Evolutionary conservation across 2,329 filamentous ascomycete genomes (phyloP), one percentile per base, ranked within the genome.

Genomic region (Dactylonectria macrodidyma): DNA sequence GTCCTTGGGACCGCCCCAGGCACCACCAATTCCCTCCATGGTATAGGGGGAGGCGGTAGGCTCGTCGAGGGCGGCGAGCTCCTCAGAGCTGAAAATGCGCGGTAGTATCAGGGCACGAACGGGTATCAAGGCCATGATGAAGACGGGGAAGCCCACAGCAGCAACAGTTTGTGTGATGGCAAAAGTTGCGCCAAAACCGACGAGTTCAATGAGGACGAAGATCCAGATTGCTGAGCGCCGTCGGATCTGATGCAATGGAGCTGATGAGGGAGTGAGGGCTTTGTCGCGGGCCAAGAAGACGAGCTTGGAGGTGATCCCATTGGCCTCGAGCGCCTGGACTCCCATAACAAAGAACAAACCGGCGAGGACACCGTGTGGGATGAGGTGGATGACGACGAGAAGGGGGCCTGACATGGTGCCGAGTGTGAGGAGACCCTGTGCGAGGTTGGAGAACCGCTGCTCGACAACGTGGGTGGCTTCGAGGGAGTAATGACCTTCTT

Each of bases 261-360:
- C 87, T 1, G 81, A 82, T 0, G 84, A 76, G 3, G 87, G 84
- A 0, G 91, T 93, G n/a, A 95, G 84, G 5, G 84, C 78, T 55
- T 79, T 83, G 80, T 95, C 93, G 69, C 89, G 87, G 1, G 85
- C 81, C 1, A 95, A 85, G 78, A 93, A 95, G 24, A 94, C 78
- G 9, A 95, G 78, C 80, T 95, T 95, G 68, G 86, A 82, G 0
- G 92, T 95, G 77, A 95, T 93, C 24, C 93, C 93, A 77, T 95
- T 95, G 26, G 83, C 91, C 76, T 91, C 87, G 36, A 95, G 88
- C 3, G 93, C 93, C 81, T 95, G 92, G 67, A 93, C 86, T 48
- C 93, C 93, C 93, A 95, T 95, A 78, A 94, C 88, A 81, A 95
- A 95, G 85, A 95, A 95, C 30, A 95, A 86, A 0, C 93, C 93